Base-by-base conservation (phyloP, 2,329 filamentous ascomycete species). In the Paracoccidioides brasiliensis region DNA sequence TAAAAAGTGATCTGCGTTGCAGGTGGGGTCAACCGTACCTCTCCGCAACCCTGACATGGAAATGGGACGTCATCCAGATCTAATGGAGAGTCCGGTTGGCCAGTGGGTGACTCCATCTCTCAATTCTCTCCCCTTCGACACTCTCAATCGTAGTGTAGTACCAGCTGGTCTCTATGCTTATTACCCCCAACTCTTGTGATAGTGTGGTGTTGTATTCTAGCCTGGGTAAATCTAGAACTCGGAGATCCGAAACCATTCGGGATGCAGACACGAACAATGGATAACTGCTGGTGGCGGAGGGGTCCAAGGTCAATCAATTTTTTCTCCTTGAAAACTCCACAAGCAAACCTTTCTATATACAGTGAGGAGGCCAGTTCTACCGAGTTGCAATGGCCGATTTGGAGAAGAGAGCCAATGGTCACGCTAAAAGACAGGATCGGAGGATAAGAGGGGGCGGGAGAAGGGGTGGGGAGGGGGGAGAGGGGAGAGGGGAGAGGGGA, bases 1-100 rank as follows among this genome's bases (percentile, higher is more conserved):
- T 55, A 56, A 58, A 56, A 54, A 32, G 10, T 52, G 53, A 57
- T 56, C 56, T 49, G 8, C 3, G 46, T 15, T 9, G n/a, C n/a
- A n/a, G 4, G 55, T 28, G 59, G 40, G 48, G 52, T 38, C 58
- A 52, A 60, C 59, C 65, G 64, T 78, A 94, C 88, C 79, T 94
- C 88, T 75, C 89, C 89, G 73, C 90, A 95, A 57, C 88, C 89
- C 76, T 94, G 95, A 77, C 90, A 95, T 59, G 88, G 88, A 67
- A 88, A 94, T 61, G 79, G 76, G 58, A 86, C 78, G 69, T 95
- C 90, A 64, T 94, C 89, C 60, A 80, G 79, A 58, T 94, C 88
- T 76, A 87, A 78, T 54, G 82, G 79, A 65, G 74, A 80, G 60
- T 83, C 80, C 58, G 78, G 73, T 63, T 77, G 78, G 58, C 73